Evolutionary conservation across 2,329 filamentous ascomycete species (phyloP), one percentile per base, ranked within the genome.

Genomic region (Trematosphaeria pertusa): DNA sequence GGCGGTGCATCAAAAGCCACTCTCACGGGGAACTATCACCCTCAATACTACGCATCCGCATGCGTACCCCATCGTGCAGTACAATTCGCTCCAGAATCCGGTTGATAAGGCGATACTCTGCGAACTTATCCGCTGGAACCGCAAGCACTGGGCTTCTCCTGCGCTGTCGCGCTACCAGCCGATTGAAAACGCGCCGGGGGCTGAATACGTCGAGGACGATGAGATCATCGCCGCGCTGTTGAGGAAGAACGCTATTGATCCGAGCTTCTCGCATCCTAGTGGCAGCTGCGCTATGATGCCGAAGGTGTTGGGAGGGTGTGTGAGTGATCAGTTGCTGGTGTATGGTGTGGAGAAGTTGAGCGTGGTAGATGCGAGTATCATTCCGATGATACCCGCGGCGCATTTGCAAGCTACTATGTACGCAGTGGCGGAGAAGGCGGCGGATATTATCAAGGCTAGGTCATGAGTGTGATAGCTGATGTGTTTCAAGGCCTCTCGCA

Each of bases 11-110:
- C 56, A 64, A 32, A 60, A 61, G 5, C 58, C 64, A 0, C 47
- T 65, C 14, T 64, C 61, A 0, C 70, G 73, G 31, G 73, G 73
- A 17, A 70, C 67, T 12, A 62, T 75, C 40, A 68, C 62, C 3
- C 56, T 74, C 38, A 61, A 73, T 48, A 64, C 68, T 1, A 59
- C 60, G 8, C 60, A 73, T 47, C 70, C 69, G 3, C 48, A 54
- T 12, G 59, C 54, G 3, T 52, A 48, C 2, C 72, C 71, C 2
- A 36, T 72, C 5, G 58, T 73, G 6, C 53, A 70, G 26, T 72
- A 59, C 47, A 66, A 66, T 41, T 60, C 71, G 1, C 64, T 60
- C 15, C 54, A 64, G 21, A 71, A 74, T 46, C 71, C 71, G 0
- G 48, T 70, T 9, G 74, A 77, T 43, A 50, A 59, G 5, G 53